Percentiles rank a stretch among this genome's conserved stretches.
phyloP scores from a whole-genome alignment of 2,329 filamentous ascomycete genomes.

The Calonectria leucothoes region DNA sequence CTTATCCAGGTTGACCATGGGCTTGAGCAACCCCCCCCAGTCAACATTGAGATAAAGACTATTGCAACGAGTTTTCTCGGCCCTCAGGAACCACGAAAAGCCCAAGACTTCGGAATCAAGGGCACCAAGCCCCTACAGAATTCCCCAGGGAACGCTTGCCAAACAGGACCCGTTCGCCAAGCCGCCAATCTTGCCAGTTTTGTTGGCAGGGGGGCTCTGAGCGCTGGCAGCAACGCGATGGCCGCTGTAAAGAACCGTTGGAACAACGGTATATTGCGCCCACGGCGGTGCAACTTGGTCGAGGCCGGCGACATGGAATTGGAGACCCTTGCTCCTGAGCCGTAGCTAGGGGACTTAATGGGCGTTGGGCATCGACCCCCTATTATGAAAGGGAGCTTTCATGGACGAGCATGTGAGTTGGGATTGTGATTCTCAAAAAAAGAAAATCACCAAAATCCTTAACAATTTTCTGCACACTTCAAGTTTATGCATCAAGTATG shows the following conservation, averaged over 20 bases:
- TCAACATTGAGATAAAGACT: not conserved
- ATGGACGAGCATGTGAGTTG: not conserved
- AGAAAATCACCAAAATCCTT: not conserved
- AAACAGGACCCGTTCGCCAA: not conserved
- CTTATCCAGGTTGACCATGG: not conserved
- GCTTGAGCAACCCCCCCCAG: not conserved
- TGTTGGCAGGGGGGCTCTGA: constrained; percentile 15
- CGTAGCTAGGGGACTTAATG: not conserved
- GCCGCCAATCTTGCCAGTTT: not conserved
- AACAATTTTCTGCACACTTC: not conserved
- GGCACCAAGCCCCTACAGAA: not conserved
- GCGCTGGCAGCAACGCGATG: not conserved
- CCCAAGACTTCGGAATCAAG: not conserved
- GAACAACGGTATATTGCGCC: not conserved
- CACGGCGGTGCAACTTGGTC: not conserved
- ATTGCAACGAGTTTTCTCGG: not conserved
- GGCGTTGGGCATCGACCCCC: not conserved
- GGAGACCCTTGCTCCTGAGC: constrained; percentile 24
- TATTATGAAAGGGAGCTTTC: not conserved
- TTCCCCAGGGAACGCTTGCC: constrained; percentile 16
- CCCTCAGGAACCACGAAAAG: not conserved
- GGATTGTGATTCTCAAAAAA: not conserved
- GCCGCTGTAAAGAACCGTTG: not conserved
- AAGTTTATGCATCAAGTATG: not conserved
- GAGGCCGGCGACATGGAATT: constrained; percentile 4